Percentiles rank a stretch among this genome's conserved stretches.
Conservation (phyloP, 306 rosid genomes). For the Vigna hirtella region DNA sequence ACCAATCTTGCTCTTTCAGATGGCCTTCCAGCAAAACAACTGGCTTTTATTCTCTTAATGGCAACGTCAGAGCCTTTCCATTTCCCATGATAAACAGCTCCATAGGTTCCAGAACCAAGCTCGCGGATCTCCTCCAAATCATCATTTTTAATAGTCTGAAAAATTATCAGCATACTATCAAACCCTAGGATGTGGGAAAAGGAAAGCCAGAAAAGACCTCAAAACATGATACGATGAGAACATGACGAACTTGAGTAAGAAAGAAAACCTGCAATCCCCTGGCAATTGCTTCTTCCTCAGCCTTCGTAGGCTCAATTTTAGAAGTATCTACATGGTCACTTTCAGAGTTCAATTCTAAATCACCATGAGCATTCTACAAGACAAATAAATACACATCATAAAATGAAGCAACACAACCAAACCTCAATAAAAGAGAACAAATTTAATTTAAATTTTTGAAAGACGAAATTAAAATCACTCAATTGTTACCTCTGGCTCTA, state of each 20-base stretch:
- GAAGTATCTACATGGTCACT: conserved; percentile 65
- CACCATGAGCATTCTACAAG: conserved; percentile 74
- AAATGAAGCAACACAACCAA: conserved; percentile 42
- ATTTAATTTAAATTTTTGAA: neutral
- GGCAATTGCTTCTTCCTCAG: conserved; percentile 94
- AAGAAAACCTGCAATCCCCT: conserved; percentile 89
- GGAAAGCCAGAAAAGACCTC: conserved; percentile 36
- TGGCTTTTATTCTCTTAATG: conserved; percentile 93
- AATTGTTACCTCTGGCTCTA: conserved; percentile 67
- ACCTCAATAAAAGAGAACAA: conserved; percentile 12
- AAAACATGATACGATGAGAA: conserved; percentile 29
- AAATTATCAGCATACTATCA: conserved; percentile 43
- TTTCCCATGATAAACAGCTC: conserved; percentile 96
- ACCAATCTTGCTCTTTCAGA: conserved; percentile 97
- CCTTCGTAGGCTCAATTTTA: conserved; percentile 91
- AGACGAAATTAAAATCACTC: conserved; percentile 34
- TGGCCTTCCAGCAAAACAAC: conserved; percentile 98
- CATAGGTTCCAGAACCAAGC: conserved; percentile 97
- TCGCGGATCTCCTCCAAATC: conserved; percentile 98
- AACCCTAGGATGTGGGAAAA: conserved; percentile 36
- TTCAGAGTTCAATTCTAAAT: conserved; percentile 72
- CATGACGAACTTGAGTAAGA: conserved; percentile 40
- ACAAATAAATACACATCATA: conserved; percentile 41
- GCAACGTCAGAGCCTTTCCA: conserved; percentile 99
- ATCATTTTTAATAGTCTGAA: conserved; percentile 87